These are phyloP conservation scores for Globisporangium cylindrosporum DNA, from an alignment of 352 stramenopile species.

Conservation along the genomic window DNA sequence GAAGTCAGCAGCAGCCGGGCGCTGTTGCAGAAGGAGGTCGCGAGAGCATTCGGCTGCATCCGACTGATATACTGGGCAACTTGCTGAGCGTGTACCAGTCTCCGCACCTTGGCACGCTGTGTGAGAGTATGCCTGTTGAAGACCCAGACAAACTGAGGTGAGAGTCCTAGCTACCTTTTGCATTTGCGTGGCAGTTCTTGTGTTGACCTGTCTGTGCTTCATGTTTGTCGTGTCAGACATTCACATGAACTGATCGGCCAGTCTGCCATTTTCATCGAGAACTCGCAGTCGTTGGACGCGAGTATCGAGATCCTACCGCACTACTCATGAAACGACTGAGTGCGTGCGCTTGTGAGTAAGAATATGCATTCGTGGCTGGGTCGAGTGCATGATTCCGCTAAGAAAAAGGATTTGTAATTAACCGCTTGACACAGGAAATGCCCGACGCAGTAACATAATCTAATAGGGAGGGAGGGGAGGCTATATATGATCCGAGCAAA, in stretches of 20 bases:
- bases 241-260: conserved; percentile 19
- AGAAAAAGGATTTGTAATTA: conserved; percentile 15
- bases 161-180: neutral
- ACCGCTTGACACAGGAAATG: conserved; percentile 4
- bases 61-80: conserved; percentile 65
- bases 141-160: conserved; percentile 21
- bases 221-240: neutral
- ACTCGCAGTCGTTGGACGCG: conserved; percentile 40
- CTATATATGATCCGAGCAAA: conserved; percentile 12
- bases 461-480: conserved; percentile 11
- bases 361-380: neutral
- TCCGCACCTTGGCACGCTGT: conserved; percentile 37
- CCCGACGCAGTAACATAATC: conserved; percentile 18
- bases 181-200: too few species aligned
- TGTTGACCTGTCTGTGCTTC: neutral
- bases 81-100: conserved; percentile 55
- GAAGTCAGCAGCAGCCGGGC: conserved; percentile 31
- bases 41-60: conserved; percentile 23
- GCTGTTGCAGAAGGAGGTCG: neutral
- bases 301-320: conserved; percentile 67
- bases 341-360: neutral
- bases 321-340: conserved; percentile 36
- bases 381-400: neutral
- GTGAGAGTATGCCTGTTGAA: conserved; percentile 23
- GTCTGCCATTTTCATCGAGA: conserved; percentile 37